Base-by-base conservation (phyloP, 192 early-diverging fungal species). In the Obelidium mucronatum region DNA sequence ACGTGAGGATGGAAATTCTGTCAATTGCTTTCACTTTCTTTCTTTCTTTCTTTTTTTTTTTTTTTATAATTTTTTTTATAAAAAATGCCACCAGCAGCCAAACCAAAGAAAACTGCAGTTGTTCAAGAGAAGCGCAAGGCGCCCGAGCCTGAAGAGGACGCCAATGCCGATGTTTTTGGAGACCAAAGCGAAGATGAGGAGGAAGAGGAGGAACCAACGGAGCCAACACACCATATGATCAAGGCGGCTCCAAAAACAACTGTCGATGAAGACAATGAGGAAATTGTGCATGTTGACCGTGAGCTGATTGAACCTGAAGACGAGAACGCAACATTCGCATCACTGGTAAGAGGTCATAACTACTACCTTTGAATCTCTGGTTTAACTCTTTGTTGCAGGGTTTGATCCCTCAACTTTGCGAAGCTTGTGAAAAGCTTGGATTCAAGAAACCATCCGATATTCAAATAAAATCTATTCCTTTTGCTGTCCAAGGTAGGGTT, bases 401-500 rank as follows among this genome's bases (percentile, higher is more conserved):
- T 3, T 83, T 98, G n/a, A 92, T 94, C 78, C 87, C 91, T 68
- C 89, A 94, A 81, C 85, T 98, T 33, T 92, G 92, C 80, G 92
- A 96, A 65, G 94, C 95, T 26, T 96, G 95, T 81, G 89, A 90
- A 28, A 93, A 94, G 62, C 85, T 97, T 34, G 93, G 92, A 28
- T 98, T 90, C 85, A 96, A 92, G 74, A 81, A 86, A 42, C 96
- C 97, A 1, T 94, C 96, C 1, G 93, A 94, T 62, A 98, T 98
- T 84, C 97, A 98, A 82, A 84, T 79, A 44, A 93, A 93, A 73
- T 88, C 95, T 19, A 96, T 98, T 60, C 97, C 97, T 6, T 91
- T 90, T 87, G 95, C 97, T 0, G 85, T 98, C 31, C 86, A 94
- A 82, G 95, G 82, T 79, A 62, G 11, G n/a, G 17, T 3, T 79